Evolutionary conservation across 2,329 filamentous ascomycete species (phyloP).

Genomic region (Calonectria hongkongensis): DNA sequence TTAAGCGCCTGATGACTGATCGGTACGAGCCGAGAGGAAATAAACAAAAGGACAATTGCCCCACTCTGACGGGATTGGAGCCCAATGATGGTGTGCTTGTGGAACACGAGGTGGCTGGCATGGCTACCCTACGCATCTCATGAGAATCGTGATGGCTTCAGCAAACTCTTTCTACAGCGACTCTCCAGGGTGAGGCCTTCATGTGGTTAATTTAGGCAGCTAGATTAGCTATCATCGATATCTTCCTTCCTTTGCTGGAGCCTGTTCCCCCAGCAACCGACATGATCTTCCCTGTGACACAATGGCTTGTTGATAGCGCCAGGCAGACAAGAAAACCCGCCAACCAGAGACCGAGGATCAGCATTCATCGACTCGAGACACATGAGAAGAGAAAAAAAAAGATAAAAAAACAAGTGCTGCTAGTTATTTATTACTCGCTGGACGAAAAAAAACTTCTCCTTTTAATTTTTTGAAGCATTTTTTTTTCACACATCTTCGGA

Average conservation of each 20-base stretch:
- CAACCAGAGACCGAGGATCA: slow-evolving; percentile 14
- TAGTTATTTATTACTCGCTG: neutral
- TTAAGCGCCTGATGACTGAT: slow-evolving; percentile 4
- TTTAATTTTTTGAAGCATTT: neutral
- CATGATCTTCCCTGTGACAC: neutral
- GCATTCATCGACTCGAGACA: neutral
- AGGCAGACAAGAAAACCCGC: neutral
- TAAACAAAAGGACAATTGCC: neutral
- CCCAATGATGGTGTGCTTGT: neutral
- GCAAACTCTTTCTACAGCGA: neutral
- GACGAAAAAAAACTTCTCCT: neutral
- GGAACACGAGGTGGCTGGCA: neutral
- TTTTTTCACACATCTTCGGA: too few species aligned
- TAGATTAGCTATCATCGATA: neutral
- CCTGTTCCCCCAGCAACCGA: slow-evolving; percentile 8
- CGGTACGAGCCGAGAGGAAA: slow-evolving; percentile 20
- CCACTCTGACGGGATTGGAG: neutral
- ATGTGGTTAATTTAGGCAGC: neutral
- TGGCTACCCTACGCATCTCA: neutral
- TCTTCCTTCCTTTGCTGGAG: neutral
- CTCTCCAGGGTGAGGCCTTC: too few species aligned
- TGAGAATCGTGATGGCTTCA: neutral
- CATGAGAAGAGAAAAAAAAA: too few species aligned
- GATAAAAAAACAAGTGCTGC: neutral
- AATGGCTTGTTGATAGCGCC: neutral